phyloP scores from a whole-genome alignment of 176 grass and related monocot genomes.

The Cenchrus purpureus region DNA sequence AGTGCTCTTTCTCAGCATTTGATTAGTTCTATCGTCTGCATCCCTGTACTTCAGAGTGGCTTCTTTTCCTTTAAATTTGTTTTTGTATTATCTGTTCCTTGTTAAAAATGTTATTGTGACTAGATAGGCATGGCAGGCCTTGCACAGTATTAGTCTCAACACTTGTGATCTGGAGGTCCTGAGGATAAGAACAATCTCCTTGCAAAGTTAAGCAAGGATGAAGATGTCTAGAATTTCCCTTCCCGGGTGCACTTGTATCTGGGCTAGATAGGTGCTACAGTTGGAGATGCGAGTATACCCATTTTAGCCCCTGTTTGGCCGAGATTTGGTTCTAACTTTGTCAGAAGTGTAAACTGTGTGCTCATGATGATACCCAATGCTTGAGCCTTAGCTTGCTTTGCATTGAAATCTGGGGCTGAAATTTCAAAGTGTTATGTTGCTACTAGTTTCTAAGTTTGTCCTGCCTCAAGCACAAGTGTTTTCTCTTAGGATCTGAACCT shows the following conservation, averaged over 20 bases:
- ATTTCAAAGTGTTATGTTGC: slow-evolving; percentile 2
- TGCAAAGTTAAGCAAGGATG: background rate
- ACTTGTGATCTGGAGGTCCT: background rate
- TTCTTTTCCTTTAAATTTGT: background rate
- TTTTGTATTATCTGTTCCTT: slow-evolving; percentile 13
- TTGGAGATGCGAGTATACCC: background rate
- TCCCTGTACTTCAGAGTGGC: background rate
- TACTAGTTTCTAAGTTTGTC: slow-evolving; percentile 10
- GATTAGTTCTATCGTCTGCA: slow-evolving; percentile 1
- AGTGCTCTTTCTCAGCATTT: background rate
- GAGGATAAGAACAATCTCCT: background rate
- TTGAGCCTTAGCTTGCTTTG: slow-evolving; percentile 7
- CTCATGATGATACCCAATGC: slow-evolving; percentile 4
- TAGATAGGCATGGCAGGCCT: background rate
- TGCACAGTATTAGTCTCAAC: background rate
- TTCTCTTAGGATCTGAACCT: slow-evolving; percentile 15
- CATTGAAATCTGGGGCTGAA: slow-evolving; percentile 26
- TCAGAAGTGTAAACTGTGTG: slow-evolving; percentile 28
- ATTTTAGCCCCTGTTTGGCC: background rate
- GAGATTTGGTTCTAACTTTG: slow-evolving; percentile 12
- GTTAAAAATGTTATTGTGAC: background rate
- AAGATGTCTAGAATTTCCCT: background rate
- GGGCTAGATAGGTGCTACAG: background rate
- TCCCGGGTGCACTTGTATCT: background rate
- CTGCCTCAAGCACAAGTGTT: slow-evolving; percentile 12